Evolutionary conservation across 202 grass and related monocot species (phyloP).

Genomic region (Brachypodium distachyon): DNA sequence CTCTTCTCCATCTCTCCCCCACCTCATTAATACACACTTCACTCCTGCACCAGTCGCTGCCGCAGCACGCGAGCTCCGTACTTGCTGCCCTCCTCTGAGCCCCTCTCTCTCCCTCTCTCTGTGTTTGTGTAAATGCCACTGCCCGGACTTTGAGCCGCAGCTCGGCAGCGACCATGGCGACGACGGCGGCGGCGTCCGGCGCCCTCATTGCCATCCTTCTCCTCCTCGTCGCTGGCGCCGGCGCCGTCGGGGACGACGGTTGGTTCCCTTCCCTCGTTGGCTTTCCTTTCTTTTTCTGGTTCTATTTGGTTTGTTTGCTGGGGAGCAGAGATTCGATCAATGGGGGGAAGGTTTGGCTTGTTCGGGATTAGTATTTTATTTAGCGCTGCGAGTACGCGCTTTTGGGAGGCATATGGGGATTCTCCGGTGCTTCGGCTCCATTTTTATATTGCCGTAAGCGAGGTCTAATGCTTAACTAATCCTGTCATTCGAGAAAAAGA

Average conservation of each 20-base stretch:
- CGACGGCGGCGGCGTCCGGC: background rate
- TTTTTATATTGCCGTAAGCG: constrained; percentile 35
- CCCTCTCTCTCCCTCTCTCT: too few species aligned
- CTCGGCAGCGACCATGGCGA: background rate
- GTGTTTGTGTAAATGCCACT: background rate
- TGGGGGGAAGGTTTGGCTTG: constrained; percentile 10
- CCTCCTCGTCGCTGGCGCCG: background rate
- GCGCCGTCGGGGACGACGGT: constrained; percentile 6
- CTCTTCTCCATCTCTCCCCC: background rate
- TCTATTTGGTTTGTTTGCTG: constrained; percentile 8
- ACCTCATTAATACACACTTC: background rate
- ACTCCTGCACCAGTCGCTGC: background rate
- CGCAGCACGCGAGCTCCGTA: background rate
- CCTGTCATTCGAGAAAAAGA: too few species aligned
- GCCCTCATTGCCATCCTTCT: background rate
- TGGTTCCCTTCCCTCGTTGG: background rate
- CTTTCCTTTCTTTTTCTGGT: background rate
- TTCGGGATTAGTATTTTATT: constrained; percentile 51
- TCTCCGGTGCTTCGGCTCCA: constrained; percentile 5
- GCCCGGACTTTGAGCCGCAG: background rate
- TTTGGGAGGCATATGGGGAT: constrained; percentile 40
- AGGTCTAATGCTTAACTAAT: constrained; percentile 34
- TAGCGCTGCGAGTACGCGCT: constrained; percentile 40
- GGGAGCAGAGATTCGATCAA: constrained; percentile 30
- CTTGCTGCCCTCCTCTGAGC: background rate